Conservation (phyloP, 163 green algal species). For the Botryococcus braunii region DNA sequence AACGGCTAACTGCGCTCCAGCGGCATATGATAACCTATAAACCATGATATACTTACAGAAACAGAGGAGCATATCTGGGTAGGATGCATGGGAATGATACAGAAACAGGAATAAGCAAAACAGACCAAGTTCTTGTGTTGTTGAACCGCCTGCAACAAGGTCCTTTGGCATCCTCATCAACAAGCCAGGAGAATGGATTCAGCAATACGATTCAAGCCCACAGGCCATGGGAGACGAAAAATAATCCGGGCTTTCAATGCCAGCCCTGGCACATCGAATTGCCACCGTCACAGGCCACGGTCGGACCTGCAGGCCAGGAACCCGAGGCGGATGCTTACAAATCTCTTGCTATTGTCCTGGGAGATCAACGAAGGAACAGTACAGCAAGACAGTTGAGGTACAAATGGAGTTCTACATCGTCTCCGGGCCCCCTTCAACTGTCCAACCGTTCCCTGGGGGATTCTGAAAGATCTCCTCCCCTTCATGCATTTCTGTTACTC, state of each 20-base stretch:
- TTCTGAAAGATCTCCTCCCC: too few relatives aligned
- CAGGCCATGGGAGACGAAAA: too few relatives aligned
- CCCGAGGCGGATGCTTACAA: neutral
- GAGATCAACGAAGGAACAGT: neutral
- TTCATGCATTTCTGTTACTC: neutral
- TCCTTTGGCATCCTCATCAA: neutral
- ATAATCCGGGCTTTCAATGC: neutral
- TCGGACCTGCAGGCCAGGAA: neutral
- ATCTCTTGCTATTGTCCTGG: neutral
- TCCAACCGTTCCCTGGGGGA: too few relatives aligned
- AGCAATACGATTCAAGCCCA: neutral
- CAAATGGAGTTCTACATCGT: too few relatives aligned
- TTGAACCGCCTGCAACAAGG: neutral
- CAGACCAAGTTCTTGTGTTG: conserved; percentile 8
- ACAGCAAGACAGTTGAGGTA: neutral
- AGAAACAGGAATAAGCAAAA: conserved; percentile 9
- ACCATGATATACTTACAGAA: too few relatives aligned
- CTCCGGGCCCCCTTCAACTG: too few relatives aligned
- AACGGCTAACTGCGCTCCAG: too few relatives aligned
- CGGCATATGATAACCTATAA: too few relatives aligned
- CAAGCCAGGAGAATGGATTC: neutral
- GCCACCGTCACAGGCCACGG: neutral
- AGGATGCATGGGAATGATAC: too few relatives aligned
- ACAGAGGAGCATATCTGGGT: too few relatives aligned
- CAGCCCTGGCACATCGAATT: neutral